Percentiles rank a stretch among this genome's conserved stretches.
Conservation (phyloP, 768 basidiomycete species). For the Podaxis sp. region DNA sequence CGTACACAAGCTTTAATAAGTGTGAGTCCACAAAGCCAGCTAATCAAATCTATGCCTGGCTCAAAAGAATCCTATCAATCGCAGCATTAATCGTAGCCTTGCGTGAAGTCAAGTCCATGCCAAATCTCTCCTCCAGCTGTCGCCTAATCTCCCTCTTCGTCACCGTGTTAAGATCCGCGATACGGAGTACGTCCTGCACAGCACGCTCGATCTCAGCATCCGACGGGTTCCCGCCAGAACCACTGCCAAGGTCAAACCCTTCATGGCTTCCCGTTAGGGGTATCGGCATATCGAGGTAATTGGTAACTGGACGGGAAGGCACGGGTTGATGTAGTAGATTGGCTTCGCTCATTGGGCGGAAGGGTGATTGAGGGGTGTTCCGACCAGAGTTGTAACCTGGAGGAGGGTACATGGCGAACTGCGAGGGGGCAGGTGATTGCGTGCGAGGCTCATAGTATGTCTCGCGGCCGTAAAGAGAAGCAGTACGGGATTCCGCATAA, state of each 20-base stretch:
- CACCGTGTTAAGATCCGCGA: slow-evolving; percentile 82
- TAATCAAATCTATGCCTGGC: slow-evolving; percentile 26
- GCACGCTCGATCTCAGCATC: slow-evolving; percentile 72
- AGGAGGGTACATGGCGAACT: slow-evolving; percentile 54
- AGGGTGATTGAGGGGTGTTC: slow-evolving; percentile 60
- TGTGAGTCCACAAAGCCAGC: neutral
- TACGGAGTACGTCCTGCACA: slow-evolving; percentile 67
- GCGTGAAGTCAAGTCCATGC: slow-evolving; percentile 67
- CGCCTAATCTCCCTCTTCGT: slow-evolving; percentile 91
- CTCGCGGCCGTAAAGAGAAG: slow-evolving; percentile 83
- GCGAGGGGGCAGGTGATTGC: slow-evolving; percentile 74
- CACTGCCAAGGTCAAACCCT: slow-evolving; percentile 32
- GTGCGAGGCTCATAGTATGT: slow-evolving; percentile 77
- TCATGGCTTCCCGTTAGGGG: slow-evolving; percentile 51
- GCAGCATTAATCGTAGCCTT: slow-evolving; percentile 74
- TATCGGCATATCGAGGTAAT: slow-evolving; percentile 72
- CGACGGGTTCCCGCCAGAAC: slow-evolving; percentile 44
- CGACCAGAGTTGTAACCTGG: slow-evolving; percentile 76
- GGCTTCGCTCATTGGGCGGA: slow-evolving; percentile 30
- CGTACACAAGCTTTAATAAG: neutral
- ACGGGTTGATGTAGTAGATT: slow-evolving; percentile 50
- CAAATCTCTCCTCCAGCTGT: slow-evolving; percentile 78
- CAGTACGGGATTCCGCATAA: slow-evolving; percentile 73
- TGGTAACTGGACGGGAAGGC: slow-evolving; percentile 68
- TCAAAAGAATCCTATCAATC: slow-evolving; percentile 68